Conservation (phyloP, 805 yeast species). For the Maudiozyma bulderi region DNA sequence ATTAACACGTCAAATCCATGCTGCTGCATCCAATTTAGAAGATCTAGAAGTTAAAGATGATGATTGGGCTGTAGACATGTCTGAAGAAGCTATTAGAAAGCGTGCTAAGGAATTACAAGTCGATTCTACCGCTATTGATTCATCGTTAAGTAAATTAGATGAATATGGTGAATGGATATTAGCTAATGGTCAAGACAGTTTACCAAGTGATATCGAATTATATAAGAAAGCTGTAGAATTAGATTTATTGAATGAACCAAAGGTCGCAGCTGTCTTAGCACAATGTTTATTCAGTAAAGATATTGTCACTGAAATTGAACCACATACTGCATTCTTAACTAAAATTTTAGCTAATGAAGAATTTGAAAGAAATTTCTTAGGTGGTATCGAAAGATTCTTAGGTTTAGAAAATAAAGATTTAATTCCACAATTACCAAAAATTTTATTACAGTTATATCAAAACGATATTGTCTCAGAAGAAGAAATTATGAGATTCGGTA, state of each 20-base stretch:
- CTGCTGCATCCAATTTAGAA: constrained; percentile 67
- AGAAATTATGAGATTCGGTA: constrained; percentile 72
- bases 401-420: constrained; percentile 72
- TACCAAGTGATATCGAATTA: constrained; percentile 81
- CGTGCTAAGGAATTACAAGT: constrained; percentile 85
- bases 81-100: constrained; percentile 88
- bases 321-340: constrained; percentile 73
- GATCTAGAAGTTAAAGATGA: constrained; percentile 69
- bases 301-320: constrained; percentile 59
- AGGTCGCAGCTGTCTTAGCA: constrained; percentile 83
- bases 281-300: constrained; percentile 79
- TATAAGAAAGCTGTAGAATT: constrained; percentile 81
- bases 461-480: constrained; percentile 80
- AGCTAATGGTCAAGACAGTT: constrained; percentile 31
- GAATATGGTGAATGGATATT: constrained; percentile 87
- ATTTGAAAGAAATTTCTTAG: constrained; percentile 81
- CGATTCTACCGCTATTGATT: constrained; percentile 34
- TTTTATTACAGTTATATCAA: constrained; percentile 73
- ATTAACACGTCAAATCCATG: constrained; percentile 67
- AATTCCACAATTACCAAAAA: constrained; percentile 67
- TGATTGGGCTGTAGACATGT: constrained; percentile 96
- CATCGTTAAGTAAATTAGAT: constrained; percentile 44
- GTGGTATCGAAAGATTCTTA: constrained; percentile 90
- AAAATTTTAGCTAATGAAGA: constrained; percentile 55
- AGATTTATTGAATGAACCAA: constrained; percentile 59